Conservation (phyloP, 1,284 basidiomycete genomes). For the Butyriboletus appendiculatus region DNA sequence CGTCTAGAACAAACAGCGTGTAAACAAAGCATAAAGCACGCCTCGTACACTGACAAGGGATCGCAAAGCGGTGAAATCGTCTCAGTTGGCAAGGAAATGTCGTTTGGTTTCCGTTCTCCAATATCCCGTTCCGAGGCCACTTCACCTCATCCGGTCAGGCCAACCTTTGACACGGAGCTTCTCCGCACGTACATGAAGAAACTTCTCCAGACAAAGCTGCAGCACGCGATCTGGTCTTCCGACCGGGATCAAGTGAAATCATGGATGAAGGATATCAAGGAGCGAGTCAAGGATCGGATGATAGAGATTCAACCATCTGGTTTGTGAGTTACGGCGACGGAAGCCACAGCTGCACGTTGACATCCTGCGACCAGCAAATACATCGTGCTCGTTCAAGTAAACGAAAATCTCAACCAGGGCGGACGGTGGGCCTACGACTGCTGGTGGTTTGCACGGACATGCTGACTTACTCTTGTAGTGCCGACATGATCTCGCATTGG, state of each 20-base stretch:
- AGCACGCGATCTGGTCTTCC: conserved; percentile 61
- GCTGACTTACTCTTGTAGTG: conserved; percentile 33
- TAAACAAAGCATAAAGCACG: conserved; percentile 20
- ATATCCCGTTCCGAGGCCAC: conserved; percentile 36
- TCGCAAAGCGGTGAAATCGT: background rate
- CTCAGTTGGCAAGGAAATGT: conserved; percentile 14
- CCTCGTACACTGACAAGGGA: background rate
- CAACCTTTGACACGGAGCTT: conserved; percentile 69
- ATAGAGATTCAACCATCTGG: conserved; percentile 75
- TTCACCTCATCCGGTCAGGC: conserved; percentile 35
- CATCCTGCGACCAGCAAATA: conserved; percentile 60
- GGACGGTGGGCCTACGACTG: conserved; percentile 54
- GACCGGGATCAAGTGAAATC: conserved; percentile 68
- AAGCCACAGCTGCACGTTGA: conserved; percentile 15
- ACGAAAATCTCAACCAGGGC: conserved; percentile 78
- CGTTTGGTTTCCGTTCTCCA: conserved; percentile 35
- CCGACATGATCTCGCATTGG: conserved; percentile 38
- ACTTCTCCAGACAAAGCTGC: conserved; percentile 66
- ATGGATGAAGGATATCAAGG: conserved; percentile 81
- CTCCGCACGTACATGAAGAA: conserved; percentile 79
- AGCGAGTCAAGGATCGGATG: conserved; percentile 81
- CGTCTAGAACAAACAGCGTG: conserved; percentile 20
- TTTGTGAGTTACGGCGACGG: conserved; percentile 57
- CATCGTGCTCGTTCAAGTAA: conserved; percentile 78
- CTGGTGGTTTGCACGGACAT: background rate